phyloP scores from a whole-genome alignment of 129 eudicot genomes.

The Flaveria linearis region DNA sequence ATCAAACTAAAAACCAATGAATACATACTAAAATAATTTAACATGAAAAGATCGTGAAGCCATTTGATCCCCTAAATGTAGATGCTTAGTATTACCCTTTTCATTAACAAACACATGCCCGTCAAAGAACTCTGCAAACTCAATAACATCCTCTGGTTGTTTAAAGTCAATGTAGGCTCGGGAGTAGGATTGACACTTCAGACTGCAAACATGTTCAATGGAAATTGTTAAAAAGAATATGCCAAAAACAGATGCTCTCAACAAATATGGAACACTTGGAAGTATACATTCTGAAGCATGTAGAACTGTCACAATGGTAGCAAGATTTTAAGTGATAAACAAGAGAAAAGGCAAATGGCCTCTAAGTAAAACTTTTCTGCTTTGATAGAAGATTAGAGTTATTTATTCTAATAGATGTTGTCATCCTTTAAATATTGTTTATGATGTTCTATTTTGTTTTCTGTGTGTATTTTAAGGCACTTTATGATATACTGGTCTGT shows the following conservation, averaged over 20 bases:
- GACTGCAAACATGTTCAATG: slow-evolving; percentile 54
- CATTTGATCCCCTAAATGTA: slow-evolving; percentile 16
- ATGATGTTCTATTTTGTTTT: slow-evolving; percentile 5
- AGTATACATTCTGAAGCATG: slow-evolving; percentile 20
- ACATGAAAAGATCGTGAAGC: background rate
- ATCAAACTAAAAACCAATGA: background rate
- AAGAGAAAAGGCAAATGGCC: background rate
- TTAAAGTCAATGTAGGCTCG: slow-evolving; percentile 84
- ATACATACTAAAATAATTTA: background rate
- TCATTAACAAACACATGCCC: slow-evolving; percentile 93
- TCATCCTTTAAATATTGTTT: slow-evolving; percentile 9
- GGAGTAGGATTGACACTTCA: slow-evolving; percentile 52
- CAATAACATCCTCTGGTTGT: slow-evolving; percentile 78
- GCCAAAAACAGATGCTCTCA: slow-evolving; percentile 4
- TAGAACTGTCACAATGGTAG: slow-evolving; percentile 8
- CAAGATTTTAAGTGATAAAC: background rate
- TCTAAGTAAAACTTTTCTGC: background rate
- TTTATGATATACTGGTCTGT: slow-evolving; percentile 1
- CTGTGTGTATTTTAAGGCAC: background rate
- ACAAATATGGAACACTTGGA: slow-evolving; percentile 1
- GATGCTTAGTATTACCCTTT: slow-evolving; percentile 57
- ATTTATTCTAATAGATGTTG: slow-evolving; percentile 3
- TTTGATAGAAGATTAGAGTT: slow-evolving; percentile 10
- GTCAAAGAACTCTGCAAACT: slow-evolving; percentile 86
- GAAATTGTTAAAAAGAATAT: slow-evolving; percentile 15